Evolutionary conservation across 352 stramenopile species (phyloP).

Genomic region (Detonula confervacea): DNA sequence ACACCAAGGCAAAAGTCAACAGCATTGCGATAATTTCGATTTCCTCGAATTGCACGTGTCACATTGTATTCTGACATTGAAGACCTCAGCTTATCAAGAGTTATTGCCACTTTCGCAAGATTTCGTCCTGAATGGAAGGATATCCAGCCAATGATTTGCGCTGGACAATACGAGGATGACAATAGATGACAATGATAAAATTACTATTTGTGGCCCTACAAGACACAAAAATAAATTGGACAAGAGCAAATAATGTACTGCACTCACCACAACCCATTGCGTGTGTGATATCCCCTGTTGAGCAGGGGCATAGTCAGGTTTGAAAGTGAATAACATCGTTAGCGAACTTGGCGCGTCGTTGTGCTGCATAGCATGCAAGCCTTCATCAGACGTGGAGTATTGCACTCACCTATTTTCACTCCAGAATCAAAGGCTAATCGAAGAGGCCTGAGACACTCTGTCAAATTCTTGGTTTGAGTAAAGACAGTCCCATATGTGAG

Average conservation of each 20-base stretch:
- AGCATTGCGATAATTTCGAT: neutral
- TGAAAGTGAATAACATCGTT: neutral
- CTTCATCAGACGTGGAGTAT: too few species aligned
- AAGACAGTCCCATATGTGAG: slow-evolving; percentile 11
- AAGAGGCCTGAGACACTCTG: neutral
- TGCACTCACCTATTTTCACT: neutral
- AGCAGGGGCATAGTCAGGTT: neutral
- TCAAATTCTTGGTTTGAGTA: slow-evolving; percentile 1
- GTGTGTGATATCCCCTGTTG: neutral
- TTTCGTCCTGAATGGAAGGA: slow-evolving; percentile 15
- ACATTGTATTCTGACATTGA: neutral
- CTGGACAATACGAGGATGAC: too few species aligned
- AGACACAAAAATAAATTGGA: too few species aligned
- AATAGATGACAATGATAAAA: neutral
- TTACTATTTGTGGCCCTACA: too few species aligned
- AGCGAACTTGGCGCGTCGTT: too few species aligned
- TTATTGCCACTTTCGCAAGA: neutral
- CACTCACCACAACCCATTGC: neutral
- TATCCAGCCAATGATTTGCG: neutral
- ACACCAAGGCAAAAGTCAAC: neutral
- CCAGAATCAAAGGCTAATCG: neutral
- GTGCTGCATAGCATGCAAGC: too few species aligned
- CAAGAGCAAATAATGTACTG: too few species aligned
- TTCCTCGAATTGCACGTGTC: neutral
- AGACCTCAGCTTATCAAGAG: neutral